A percentile compares a stretch with the other conserved stretches of the same genome.
phyloP scores from a whole-genome alignment of 306 rosid species.

The Quercus parvula region DNA sequence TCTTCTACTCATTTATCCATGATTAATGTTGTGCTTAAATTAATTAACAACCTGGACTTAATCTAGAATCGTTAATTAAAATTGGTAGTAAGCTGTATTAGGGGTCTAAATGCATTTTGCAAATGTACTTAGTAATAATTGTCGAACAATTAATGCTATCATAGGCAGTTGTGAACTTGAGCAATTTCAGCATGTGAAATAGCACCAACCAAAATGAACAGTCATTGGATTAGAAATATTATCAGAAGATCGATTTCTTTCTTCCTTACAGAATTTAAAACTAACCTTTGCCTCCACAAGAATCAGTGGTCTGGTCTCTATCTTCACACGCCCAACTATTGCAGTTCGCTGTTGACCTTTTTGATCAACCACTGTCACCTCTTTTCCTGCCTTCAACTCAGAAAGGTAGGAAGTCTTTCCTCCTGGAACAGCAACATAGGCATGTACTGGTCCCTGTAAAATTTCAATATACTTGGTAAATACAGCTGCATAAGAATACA shows the following conservation, averaged over 20 bases:
- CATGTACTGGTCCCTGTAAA: conserved; percentile 77
- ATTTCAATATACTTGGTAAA: conserved; percentile 1
- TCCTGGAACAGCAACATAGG: conserved; percentile 83
- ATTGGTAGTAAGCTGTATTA: too few relatives aligned
- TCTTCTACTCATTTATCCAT: too few relatives aligned
- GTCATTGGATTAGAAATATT: neutral
- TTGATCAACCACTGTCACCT: conserved; percentile 77
- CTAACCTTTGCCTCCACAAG: conserved; percentile 90
- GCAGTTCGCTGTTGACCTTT: conserved; percentile 68
- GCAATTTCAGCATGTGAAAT: neutral
- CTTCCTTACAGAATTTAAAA: neutral
- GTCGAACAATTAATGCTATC: too few relatives aligned
- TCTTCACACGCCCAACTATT: conserved; percentile 82
- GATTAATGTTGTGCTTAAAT: too few relatives aligned
- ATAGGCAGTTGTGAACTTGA: too few relatives aligned
- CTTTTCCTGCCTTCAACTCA: conserved; percentile 79
- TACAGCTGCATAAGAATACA: neutral
- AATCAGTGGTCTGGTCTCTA: conserved; percentile 78
- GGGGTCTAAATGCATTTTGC: too few relatives aligned
- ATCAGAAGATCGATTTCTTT: neutral
- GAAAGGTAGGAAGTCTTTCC: conserved; percentile 85
- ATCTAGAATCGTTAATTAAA: too few relatives aligned
- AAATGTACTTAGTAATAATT: too few relatives aligned
- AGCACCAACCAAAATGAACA: neutral
- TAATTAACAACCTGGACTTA: too few relatives aligned